A percentile compares a stretch with the other conserved stretches of the same genome.
Conservation (phyloP, 177 flowering plant species). For the Telopea speciosissima region DNA sequence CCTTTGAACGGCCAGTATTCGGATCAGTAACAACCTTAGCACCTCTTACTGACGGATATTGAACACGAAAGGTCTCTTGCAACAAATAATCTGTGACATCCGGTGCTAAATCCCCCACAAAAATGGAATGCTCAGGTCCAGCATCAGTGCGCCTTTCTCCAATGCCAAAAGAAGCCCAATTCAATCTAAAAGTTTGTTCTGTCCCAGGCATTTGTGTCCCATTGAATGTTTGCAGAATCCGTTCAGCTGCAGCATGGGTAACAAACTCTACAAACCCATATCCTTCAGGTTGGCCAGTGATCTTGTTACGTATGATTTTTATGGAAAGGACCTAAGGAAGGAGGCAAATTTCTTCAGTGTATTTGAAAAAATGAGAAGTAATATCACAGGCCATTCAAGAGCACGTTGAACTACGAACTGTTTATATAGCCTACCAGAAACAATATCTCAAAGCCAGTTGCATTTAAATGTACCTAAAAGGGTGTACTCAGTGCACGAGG, state of each 20-base stretch:
- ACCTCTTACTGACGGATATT: constrained; percentile 91
- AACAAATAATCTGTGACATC: constrained; percentile 93
- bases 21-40: constrained; percentile 99
- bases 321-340: constrained; percentile 61
- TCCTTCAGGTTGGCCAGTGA: constrained; percentile 96
- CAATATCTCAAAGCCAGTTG: neutral
- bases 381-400: neutral
- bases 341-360: constrained; percentile 5
- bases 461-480: too few species aligned
- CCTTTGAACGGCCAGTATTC: constrained; percentile 86
- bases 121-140: constrained; percentile 95
- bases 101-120: constrained; percentile 97
- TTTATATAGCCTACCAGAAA: neutral
- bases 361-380: neutral
- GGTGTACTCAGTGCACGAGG: too few species aligned
- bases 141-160: constrained; percentile 85
- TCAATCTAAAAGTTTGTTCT: constrained; percentile 74
- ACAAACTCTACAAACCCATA: constrained; percentile 93
- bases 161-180: constrained; percentile 97
- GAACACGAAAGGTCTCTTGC: constrained; percentile 84
- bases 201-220: constrained; percentile 96
- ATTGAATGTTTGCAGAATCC: constrained; percentile 71
- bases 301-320: constrained; percentile 85
- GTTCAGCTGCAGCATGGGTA: constrained; percentile 87
- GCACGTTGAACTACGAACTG: too few species aligned